Evolutionary conservation across 805 yeast genomes (phyloP), one percentile per base, ranked within the genome.

Genomic region (Starmerella ratchasimensis): DNA sequence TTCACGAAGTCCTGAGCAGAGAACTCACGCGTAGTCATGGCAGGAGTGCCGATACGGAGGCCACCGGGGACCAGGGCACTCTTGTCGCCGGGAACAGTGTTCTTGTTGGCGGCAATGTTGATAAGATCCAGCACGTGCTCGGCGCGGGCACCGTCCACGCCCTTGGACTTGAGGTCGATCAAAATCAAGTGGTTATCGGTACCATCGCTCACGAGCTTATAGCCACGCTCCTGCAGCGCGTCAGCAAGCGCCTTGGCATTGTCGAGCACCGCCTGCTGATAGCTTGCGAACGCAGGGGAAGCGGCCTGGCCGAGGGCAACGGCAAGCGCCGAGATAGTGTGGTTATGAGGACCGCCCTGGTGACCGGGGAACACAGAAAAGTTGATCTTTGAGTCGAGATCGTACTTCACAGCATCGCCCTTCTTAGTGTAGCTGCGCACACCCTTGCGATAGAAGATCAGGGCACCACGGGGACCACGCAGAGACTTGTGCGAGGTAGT

Each of bases 281-380:
- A 88, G 53, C 73, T 69, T 59, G 72, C 78, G 67, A 76, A 88
- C 60, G 82, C 95, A 27, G 94, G 93, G 33, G 88, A 69, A 36
- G 72, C 67, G 40, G 94, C 86, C 68, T 88, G 97, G 58, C 82
- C 82, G 55, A 88, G 71, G 27, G 97, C 97, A 41, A 84, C 88
- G 23, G 97, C 93, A 52, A 88, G 69, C 16, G 97, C 97, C 47
- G 94, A 75, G 56, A 88, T 88, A 52, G 97, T 88, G 64, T 88
- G 96, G 68, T 88, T 88, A 64, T 88, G 97, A 50, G 98, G 98
- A 57, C 98, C 98, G 68, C 98, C 98, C 69, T 88, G 98, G 62
- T 88, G 97, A 48, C 93, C 97, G 51, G 98, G 98, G 81, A 88
- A 88, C 39, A 88, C 97, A 23, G 95, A 82, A 58, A 88, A 88